A percentile compares a stretch with the other conserved stretches of the same genome.
Evolutionary conservation across 1,284 basidiomycete species (phyloP).

Genomic region (Ustilago vetiveriae): DNA sequence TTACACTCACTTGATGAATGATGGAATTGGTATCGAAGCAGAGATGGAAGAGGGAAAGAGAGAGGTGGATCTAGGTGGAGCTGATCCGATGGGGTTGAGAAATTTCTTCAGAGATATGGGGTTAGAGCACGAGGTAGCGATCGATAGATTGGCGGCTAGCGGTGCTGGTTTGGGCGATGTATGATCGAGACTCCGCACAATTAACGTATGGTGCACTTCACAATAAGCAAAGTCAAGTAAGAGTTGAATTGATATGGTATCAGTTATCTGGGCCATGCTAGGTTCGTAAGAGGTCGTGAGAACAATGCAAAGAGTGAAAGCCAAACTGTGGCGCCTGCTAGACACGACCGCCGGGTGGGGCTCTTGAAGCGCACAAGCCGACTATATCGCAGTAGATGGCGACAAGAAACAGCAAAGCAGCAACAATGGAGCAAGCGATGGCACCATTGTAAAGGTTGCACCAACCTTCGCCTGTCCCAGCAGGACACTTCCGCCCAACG

Average conservation of each 20-base stretch:
- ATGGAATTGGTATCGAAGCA: slow-evolving; percentile 39
- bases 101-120: slow-evolving; percentile 51
- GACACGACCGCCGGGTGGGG: slow-evolving; percentile 31
- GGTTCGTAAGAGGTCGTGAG: too few species aligned
- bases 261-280: too few species aligned
- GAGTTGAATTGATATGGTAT: too few species aligned
- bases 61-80: slow-evolving; percentile 29
- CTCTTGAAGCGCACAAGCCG: slow-evolving; percentile 25
- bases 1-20: slow-evolving; percentile 66
- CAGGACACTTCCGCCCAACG: slow-evolving; percentile 43
- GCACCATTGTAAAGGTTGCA: slow-evolving; percentile 55
- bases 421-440: slow-evolving; percentile 45
- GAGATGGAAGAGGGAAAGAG: neutral
- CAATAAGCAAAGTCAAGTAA: too few species aligned
- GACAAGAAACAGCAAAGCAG: slow-evolving; percentile 20
- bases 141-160: slow-evolving; percentile 30
- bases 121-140: slow-evolving; percentile 35
- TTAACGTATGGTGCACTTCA: too few species aligned
- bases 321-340: too few species aligned
- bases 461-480: slow-evolving; percentile 47
- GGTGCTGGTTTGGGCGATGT: slow-evolving; percentile 25
- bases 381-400: slow-evolving; percentile 47
- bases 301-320: neutral
- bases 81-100: slow-evolving; percentile 29
- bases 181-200: too few species aligned